Evolutionary conservation across 495 filamentous ascomycete genomes (phyloP).

Genomic region (Hypomontagnella monticulosa): DNA sequence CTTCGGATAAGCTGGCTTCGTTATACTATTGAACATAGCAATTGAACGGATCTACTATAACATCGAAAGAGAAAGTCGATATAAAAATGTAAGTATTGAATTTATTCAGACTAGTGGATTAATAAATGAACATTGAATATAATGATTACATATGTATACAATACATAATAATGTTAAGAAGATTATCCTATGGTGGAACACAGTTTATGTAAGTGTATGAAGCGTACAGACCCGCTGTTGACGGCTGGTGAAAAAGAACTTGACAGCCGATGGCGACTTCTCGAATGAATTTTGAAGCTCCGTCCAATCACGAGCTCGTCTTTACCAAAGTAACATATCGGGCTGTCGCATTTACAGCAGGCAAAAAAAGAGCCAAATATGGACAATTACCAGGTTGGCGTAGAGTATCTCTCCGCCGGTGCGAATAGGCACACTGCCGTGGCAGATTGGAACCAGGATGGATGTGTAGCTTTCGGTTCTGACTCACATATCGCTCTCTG

Average conservation of each 20-base stretch:
- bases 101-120: no score
- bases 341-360: slow-evolving; percentile 1
- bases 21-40: no score
- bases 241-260: slow-evolving; percentile 1
- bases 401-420: slow-evolving; percentile 80
- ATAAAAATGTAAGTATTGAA: no score
- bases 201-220: neutral
- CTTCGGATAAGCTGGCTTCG: no score
- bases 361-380: slow-evolving; percentile 16
- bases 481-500: slow-evolving; percentile 90
- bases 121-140: no score
- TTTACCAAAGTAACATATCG: slow-evolving; percentile 16
- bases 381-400: slow-evolving; percentile 28
- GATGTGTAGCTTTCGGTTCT: slow-evolving; percentile 87
- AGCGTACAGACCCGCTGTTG: neutral
- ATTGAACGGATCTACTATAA: no score
- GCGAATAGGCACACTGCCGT: slow-evolving; percentile 90
- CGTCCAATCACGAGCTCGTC: slow-evolving; percentile 31
- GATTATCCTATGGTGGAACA: no score
- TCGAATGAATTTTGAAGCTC: slow-evolving; percentile 20
- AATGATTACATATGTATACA: no score
- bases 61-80: no score
- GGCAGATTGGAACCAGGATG: slow-evolving; percentile 85
- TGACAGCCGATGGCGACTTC: slow-evolving; percentile 32
- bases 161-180: no score